Conservation (phyloP, 2,329 filamentous ascomycete species). For the Chrysoporthe deuterocubensis region DNA sequence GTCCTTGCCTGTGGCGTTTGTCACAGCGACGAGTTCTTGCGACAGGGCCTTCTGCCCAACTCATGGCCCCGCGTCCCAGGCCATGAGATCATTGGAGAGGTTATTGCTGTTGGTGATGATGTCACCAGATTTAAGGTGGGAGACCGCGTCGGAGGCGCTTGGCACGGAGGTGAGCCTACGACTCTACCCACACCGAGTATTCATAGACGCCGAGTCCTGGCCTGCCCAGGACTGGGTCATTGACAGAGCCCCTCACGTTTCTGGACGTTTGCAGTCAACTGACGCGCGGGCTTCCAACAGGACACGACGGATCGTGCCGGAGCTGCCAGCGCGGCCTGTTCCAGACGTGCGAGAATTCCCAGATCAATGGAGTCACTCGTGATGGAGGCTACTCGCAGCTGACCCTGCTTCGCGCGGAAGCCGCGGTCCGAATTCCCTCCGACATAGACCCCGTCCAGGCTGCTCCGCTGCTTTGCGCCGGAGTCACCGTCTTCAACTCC, state of each 20-base stretch:
- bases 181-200: slow-evolving; percentile 20
- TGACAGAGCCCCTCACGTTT: too few species aligned
- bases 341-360: slow-evolving; percentile 68
- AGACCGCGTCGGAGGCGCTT: slow-evolving; percentile 68
- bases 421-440: slow-evolving; percentile 59
- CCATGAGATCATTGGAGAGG: slow-evolving; percentile 72
- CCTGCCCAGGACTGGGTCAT: too few species aligned
- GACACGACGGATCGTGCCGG: slow-evolving; percentile 64
- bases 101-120: slow-evolving; percentile 62
- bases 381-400: slow-evolving; percentile 70
- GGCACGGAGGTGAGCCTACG: slow-evolving; percentile 62
- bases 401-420: slow-evolving; percentile 65
- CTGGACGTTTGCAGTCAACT: neutral
- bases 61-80: slow-evolving; percentile 67
- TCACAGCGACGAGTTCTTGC: slow-evolving; percentile 60
- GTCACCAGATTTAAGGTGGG: slow-evolving; percentile 65
- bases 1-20: slow-evolving; percentile 75
- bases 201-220: too few species aligned
- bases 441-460: slow-evolving; percentile 56
- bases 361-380: slow-evolving; percentile 66
- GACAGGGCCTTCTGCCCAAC: slow-evolving; percentile 55
- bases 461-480: slow-evolving; percentile 67
- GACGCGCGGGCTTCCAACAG: slow-evolving; percentile 37
- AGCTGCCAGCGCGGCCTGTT: slow-evolving; percentile 66
- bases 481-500: slow-evolving; percentile 66